Base-by-base conservation (phyloP, 495 filamentous ascomycete genomes). In the Aspergillus asperescens region DNA sequence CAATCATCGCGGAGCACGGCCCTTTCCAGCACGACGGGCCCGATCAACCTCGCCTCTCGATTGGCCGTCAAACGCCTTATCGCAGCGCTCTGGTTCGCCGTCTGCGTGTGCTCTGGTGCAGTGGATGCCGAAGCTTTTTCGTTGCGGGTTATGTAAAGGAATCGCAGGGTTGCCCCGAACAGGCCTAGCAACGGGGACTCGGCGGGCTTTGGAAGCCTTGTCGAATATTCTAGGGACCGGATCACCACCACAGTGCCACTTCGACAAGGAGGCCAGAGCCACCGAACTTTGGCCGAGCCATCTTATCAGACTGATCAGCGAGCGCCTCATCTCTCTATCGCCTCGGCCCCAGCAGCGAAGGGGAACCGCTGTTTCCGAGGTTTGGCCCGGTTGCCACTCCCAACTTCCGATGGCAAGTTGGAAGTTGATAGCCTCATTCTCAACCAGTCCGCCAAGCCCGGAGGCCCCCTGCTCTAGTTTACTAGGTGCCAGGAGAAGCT, bases 1-100 rank as follows among this genome's bases (percentile, higher is more conserved):
- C 58, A 61, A 61, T 61, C 28, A 61, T 3, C 31, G 28, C 22
- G 19, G 50, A 37, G 58, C 46, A 52, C 54, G 38, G 55, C 50
- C 23, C 42, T 52, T 48, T 55, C 54, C 50, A 54, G 5, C 27
- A 31, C 28, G 54, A 45, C 47, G 52, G 42, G 40, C 45, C 47
- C 39, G 18, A 40, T 48, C 9, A 27, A 54, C 4, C 13, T 38
- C 45, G 44, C 31, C 55, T 52, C 47, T 37, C 46, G 56, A 59
- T 62, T 62, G 59, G 59, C 25, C 41, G 40, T 20, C 24, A 15
- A 56, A 48, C 50, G 43, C 27, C 48, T 62, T 62, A 62, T 62
- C 59, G 59, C 42, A 12, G 23, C 35, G 0, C 7, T 7, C 5
- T 56, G 39, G 59, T 62, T 62, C 53, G 59, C 18, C 12, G 1